Percentiles rank a stretch among this genome's conserved stretches.
Conservation (phyloP, 1,139 yeast species). For the Torulaspora globosa region DNA sequence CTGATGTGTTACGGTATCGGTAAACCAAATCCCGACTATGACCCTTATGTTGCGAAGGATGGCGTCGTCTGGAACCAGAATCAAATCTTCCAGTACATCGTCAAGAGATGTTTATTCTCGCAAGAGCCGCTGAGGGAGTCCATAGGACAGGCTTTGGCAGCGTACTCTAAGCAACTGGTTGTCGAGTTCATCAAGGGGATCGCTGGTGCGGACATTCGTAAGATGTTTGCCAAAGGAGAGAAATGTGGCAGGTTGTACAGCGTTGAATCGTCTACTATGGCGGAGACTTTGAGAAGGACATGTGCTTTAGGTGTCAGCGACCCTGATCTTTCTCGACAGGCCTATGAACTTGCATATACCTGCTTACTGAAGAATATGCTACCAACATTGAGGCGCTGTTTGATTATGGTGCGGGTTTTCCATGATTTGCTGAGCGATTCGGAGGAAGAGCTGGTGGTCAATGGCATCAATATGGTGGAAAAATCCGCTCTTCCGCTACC, state of each 20-base stretch:
- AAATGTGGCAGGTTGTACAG: conserved; percentile 9
- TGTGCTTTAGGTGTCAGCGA: conserved; percentile 12
- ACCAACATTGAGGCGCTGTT: conserved; percentile 31
- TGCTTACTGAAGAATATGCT: conserved; percentile 23
- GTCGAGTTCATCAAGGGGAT: conserved; percentile 18
- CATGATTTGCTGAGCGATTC: conserved; percentile 21
- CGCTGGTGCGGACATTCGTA: conserved; percentile 8
- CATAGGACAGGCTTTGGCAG: conserved; percentile 21
- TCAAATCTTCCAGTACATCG: conserved; percentile 34
- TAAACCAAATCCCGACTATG: conserved; percentile 19
- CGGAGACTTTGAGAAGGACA: conserved; percentile 11
- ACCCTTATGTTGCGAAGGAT: conserved; percentile 19
- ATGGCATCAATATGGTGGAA: conserved; percentile 21
- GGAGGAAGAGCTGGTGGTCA: conserved; percentile 17
- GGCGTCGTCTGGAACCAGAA: conserved; percentile 23
- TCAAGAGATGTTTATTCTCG: conserved; percentile 23
- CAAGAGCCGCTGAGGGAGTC: conserved; percentile 20
- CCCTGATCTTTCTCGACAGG: conserved; percentile 10
- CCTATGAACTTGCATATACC: conserved; percentile 24
- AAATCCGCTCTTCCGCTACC: conserved; percentile 12
- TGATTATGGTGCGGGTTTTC: conserved; percentile 30
- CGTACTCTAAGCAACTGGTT: conserved; percentile 21
- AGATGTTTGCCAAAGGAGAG: conserved; percentile 12
- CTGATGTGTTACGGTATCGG: conserved; percentile 32
- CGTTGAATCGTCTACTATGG: conserved; percentile 4